phyloP scores from a whole-genome alignment of 1,284 basidiomycete genomes.

The Tylopilus microsporus region DNA sequence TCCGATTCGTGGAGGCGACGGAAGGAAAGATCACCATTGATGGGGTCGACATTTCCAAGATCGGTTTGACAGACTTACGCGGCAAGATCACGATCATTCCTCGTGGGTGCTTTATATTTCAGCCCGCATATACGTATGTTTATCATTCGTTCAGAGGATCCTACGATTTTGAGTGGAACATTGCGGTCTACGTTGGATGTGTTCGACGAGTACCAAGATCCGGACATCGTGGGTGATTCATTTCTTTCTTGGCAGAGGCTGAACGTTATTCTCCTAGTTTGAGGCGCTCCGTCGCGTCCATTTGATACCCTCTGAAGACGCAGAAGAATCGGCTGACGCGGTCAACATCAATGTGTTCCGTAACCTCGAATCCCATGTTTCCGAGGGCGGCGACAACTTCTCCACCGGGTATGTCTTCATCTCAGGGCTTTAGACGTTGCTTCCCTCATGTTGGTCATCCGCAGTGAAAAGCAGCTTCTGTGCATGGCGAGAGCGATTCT shows the following conservation, averaged over 20 bases:
- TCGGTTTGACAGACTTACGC: conserved; percentile 86
- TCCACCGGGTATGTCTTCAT: conserved; percentile 64
- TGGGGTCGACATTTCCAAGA: conserved; percentile 77
- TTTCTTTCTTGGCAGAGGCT: background rate
- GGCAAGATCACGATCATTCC: conserved; percentile 89
- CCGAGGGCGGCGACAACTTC: conserved; percentile 91
- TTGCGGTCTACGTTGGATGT: conserved; percentile 91
- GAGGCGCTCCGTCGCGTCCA: conserved; percentile 86
- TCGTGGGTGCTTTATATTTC: conserved; percentile 45
- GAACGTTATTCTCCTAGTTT: conserved; percentile 46
- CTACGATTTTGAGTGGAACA: conserved; percentile 83
- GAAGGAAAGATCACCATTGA: conserved; percentile 83
- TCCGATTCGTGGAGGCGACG: conserved; percentile 90
- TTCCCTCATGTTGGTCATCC: background rate
- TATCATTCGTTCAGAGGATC: conserved; percentile 60
- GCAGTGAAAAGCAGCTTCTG: conserved; percentile 56
- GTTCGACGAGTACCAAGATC: conserved; percentile 83
- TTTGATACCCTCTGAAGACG: conserved; percentile 63
- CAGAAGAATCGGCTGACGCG: conserved; percentile 40
- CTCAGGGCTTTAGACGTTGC: conserved; percentile 26
- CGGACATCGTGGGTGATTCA: conserved; percentile 66
- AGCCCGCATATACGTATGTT: background rate
- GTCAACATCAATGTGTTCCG: conserved; percentile 84
- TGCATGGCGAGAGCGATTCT: conserved; percentile 65
- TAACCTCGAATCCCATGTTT: conserved; percentile 78